phyloP scores from a whole-genome alignment of 2,329 filamentous ascomycete genomes.

The Leptodontidium sp. region DNA sequence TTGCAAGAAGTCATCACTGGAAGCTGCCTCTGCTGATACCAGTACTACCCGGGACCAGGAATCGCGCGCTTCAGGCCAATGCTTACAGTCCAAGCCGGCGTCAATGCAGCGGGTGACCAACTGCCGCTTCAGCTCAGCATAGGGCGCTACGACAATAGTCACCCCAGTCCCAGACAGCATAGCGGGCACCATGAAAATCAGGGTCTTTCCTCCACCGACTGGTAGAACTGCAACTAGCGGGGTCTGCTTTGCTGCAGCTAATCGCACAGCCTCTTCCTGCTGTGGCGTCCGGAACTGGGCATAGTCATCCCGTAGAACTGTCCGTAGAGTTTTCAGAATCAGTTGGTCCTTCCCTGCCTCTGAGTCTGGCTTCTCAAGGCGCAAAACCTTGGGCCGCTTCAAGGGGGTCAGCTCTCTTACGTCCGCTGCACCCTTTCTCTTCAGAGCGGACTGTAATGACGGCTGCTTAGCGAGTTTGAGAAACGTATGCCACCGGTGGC shows the following conservation, averaged over 20 bases:
- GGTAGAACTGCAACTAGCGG: neutral
- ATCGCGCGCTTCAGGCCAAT: constrained; percentile 2
- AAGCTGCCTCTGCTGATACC: constrained; percentile 19
- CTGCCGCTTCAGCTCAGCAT: neutral
- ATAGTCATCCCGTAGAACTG: neutral
- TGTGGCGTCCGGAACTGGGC: neutral
- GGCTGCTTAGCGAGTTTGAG: constrained; percentile 14
- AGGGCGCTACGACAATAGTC: neutral
- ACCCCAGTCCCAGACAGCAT: neutral
- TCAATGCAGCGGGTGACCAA: constrained; percentile 9
- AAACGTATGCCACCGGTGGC: constrained; percentile 28
- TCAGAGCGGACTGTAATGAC: constrained; percentile 16
- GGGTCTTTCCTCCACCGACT: neutral
- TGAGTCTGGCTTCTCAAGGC: neutral
- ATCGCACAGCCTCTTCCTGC: neutral
- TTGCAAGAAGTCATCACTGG: constrained; percentile 18
- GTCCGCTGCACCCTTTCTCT: constrained; percentile 1
- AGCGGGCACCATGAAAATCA: neutral
- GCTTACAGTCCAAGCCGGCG: neutral
- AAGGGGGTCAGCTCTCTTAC: neutral
- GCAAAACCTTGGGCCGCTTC: neutral
- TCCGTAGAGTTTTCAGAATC: neutral
- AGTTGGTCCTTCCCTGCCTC: neutral
- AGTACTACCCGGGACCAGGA: constrained; percentile 19
- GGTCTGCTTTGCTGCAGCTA: neutral